These are phyloP conservation scores for Allium fistulosum DNA, from an alignment of 106 monocot genomes.

Conservation along the genomic window DNA sequence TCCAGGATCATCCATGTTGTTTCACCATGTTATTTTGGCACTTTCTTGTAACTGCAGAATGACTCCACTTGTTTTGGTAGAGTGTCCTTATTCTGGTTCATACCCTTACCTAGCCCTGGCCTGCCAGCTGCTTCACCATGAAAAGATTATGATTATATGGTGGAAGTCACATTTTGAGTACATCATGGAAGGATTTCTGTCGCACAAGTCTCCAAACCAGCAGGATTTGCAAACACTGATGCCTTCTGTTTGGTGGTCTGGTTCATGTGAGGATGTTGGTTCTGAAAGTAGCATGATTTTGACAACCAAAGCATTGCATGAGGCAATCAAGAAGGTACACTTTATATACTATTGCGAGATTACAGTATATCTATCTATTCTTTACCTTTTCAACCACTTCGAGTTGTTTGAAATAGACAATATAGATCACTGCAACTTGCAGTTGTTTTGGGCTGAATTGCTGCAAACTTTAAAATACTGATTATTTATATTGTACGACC, in stretches of 20 bases:
- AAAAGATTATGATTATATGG: slow-evolving; percentile 71
- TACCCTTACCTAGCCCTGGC: slow-evolving; percentile 80
- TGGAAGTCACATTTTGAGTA: slow-evolving; percentile 71
- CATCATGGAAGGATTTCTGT: slow-evolving; percentile 76
- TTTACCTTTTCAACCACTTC: background rate
- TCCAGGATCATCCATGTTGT: slow-evolving; percentile 34
- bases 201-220: slow-evolving; percentile 78
- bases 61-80: slow-evolving; percentile 63
- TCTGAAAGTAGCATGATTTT: slow-evolving; percentile 78
- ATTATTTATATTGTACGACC: no score
- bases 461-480: no score
- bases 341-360: slow-evolving; percentile 2
- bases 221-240: slow-evolving; percentile 72
- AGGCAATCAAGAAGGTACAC: slow-evolving; percentile 67
- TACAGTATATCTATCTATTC: background rate
- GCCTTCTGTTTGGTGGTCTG: slow-evolving; percentile 96
- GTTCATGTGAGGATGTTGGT: slow-evolving; percentile 71
- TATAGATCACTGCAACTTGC: no score
- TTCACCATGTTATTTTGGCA: slow-evolving; percentile 53
- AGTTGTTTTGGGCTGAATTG: no score
- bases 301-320: slow-evolving; percentile 55
- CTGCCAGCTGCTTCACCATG: slow-evolving; percentile 58
- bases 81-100: slow-evolving; percentile 83
- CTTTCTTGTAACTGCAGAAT: slow-evolving; percentile 77
- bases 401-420: no score